Percentiles rank a stretch among this genome's conserved stretches.
phyloP scores from a whole-genome alignment of 495 filamentous ascomycete species.

The Lasiosphaeria hispida region DNA sequence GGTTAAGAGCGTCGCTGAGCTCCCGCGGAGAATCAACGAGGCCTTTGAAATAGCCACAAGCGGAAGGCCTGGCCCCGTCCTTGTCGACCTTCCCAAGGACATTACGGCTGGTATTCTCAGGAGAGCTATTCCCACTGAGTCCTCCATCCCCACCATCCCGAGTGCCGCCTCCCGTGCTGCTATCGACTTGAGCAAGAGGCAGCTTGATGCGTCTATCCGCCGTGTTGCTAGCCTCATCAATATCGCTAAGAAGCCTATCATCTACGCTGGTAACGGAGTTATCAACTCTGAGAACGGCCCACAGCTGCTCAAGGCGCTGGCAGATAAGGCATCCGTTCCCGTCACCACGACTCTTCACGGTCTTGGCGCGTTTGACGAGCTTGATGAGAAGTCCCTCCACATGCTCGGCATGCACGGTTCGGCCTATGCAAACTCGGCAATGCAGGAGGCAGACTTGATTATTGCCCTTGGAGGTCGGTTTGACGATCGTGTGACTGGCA shows the following conservation, averaged over 20 bases:
- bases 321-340: constrained; percentile 70
- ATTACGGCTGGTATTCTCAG: constrained; percentile 66
- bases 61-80: constrained; percentile 72
- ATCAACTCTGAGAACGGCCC: constrained; percentile 64
- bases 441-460: constrained; percentile 76
- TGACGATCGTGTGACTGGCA: constrained; percentile 72
- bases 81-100: constrained; percentile 78
- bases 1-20: constrained; percentile 74
- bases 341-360: constrained; percentile 79
- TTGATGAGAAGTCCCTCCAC: constrained; percentile 72
- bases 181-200: constrained; percentile 54
- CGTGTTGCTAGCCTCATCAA: constrained; percentile 69
- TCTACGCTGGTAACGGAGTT: constrained; percentile 73
- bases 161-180: constrained; percentile 68
- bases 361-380: constrained; percentile 72
- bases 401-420: constrained; percentile 85
- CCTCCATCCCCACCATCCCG: constrained; percentile 61
- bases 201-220: constrained; percentile 58
- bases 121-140: constrained; percentile 66
- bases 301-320: constrained; percentile 62
- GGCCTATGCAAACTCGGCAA: constrained; percentile 75
- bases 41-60: constrained; percentile 82
- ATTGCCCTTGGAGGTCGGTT: constrained; percentile 74
- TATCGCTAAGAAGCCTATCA: constrained; percentile 70
- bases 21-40: constrained; percentile 76